Percentiles rank a stretch among this genome's conserved stretches.
Conservation (phyloP, 805 yeast species). For the Lachancea kluyveri region DNA sequence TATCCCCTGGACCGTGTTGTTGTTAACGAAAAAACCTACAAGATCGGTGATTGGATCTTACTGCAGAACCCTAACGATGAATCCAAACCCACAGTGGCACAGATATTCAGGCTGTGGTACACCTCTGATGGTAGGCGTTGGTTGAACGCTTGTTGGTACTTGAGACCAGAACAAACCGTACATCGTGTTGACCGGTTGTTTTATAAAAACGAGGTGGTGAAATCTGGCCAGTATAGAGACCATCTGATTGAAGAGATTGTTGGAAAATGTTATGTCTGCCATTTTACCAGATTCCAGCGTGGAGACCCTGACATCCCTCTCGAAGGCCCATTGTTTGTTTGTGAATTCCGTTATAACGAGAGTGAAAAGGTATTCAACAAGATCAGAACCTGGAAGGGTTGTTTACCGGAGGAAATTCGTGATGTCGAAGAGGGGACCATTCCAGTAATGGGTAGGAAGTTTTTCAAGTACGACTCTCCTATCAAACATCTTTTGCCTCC, state of each 20-base stretch:
- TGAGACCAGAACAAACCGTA: constrained; percentile 96
- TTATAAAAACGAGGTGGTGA: constrained; percentile 91
- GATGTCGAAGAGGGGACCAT: constrained; percentile 73
- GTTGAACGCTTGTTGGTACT: constrained; percentile 96
- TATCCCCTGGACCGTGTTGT: constrained; percentile 76
- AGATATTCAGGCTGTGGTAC: constrained; percentile 90
- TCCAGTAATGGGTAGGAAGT: constrained; percentile 63
- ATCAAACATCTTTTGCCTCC: constrained; percentile 70
- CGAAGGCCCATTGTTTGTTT: constrained; percentile 83
- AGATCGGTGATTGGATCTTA: constrained; percentile 94
- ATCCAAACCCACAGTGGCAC: constrained; percentile 87
- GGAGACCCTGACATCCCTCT: constrained; percentile 83
- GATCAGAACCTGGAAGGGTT: constrained; percentile 97
- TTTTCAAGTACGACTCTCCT: constrained; percentile 77
- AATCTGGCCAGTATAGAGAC: constrained; percentile 94
- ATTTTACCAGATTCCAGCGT: constrained; percentile 88
- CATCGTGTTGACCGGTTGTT: constrained; percentile 86
- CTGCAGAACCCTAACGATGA: constrained; percentile 83
- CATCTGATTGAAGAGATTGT: constrained; percentile 83
- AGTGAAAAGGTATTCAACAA: constrained; percentile 85
- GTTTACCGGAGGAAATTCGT: constrained; percentile 94
- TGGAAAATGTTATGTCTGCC: constrained; percentile 92
- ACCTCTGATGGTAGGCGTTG: constrained; percentile 71
- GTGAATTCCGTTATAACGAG: constrained; percentile 93
- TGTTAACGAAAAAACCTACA: constrained; percentile 63